Percentiles rank a stretch among this genome's conserved stretches.
Conservation (phyloP, 257 asterid genomes). For the Nicotiana knightiana region DNA sequence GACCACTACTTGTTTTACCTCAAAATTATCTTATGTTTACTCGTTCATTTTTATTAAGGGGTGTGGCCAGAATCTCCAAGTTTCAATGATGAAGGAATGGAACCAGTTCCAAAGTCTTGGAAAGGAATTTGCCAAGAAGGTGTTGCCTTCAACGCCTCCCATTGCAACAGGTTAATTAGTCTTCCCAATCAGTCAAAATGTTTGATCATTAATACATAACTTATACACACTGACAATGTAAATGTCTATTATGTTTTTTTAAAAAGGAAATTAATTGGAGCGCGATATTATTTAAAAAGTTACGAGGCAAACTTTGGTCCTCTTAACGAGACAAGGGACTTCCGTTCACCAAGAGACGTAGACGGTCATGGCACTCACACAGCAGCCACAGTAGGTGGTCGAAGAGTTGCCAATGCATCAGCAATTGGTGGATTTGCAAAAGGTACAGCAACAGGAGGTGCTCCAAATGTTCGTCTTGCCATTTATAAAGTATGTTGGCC, state of each 20-base stretch:
- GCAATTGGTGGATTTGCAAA: constrained; percentile 32
- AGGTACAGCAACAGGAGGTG: constrained; percentile 44
- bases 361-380: constrained; percentile 48
- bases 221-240: background rate
- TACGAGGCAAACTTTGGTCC: constrained; percentile 26
- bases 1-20: background rate
- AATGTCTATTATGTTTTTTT: background rate
- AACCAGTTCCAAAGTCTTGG: constrained; percentile 43
- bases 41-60: constrained; percentile 8
- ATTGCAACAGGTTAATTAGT: constrained; percentile 32
- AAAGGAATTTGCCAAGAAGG: constrained; percentile 42
- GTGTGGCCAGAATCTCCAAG: constrained; percentile 52
- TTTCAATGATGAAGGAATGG: constrained; percentile 45
- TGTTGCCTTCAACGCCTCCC: constrained; percentile 27
- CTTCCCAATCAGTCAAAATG: background rate
- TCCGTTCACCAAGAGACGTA: constrained; percentile 28
- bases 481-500: constrained; percentile 45
- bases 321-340: constrained; percentile 21
- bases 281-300: constrained; percentile 37
- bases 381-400: constrained; percentile 38
- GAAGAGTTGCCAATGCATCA: constrained; percentile 25
- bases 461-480: constrained; percentile 33
- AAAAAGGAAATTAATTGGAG: constrained; percentile 39
- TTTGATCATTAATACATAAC: background rate
- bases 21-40: background rate